Evolutionary conservation across 768 basidiomycete genomes (phyloP).

Genomic region (Strobilomyces echinocephalus): DNA sequence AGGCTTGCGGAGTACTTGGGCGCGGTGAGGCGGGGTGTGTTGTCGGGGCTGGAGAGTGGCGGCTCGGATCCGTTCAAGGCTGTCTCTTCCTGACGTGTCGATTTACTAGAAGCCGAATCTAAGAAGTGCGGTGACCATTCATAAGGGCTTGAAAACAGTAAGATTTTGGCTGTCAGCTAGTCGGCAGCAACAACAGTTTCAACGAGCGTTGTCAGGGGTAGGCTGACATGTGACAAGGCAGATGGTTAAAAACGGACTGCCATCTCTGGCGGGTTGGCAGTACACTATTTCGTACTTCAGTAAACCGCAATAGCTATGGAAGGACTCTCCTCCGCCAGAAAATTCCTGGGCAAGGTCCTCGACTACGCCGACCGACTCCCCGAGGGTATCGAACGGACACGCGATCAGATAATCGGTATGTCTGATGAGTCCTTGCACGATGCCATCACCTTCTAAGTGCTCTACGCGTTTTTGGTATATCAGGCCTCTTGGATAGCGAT

Average conservation of each 20-base stretch:
- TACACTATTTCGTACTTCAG: neutral
- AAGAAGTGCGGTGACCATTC: neutral
- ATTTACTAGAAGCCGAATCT: slow-evolving; percentile 2
- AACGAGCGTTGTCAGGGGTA: neutral
- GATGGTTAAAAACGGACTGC: neutral
- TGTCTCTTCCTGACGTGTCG: slow-evolving; percentile 20
- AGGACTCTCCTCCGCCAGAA: slow-evolving; percentile 28
- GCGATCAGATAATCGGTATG: slow-evolving; percentile 35
- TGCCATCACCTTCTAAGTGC: neutral
- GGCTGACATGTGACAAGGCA: slow-evolving; percentile 4
- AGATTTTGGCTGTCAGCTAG: neutral
- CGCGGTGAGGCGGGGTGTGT: slow-evolving; percentile 63
- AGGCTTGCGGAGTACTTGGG: slow-evolving; percentile 69
- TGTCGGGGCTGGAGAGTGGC: slow-evolving; percentile 68
- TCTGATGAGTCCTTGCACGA: neutral
- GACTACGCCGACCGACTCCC: slow-evolving; percentile 34
- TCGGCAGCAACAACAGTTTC: neutral
- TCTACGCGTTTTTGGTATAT: neutral
- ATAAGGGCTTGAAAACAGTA: neutral
- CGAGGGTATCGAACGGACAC: slow-evolving; percentile 35
- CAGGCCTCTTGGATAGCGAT: slow-evolving; percentile 33
- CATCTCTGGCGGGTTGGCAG: neutral
- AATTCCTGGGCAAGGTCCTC: slow-evolving; percentile 37
- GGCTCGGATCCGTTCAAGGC: slow-evolving; percentile 73
- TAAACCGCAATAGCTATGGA: neutral